A percentile compares a stretch with the other conserved stretches of the same genome.
Conservation (phyloP, 805 yeast genomes). For the Metschnikowia peoriensis region DNA sequence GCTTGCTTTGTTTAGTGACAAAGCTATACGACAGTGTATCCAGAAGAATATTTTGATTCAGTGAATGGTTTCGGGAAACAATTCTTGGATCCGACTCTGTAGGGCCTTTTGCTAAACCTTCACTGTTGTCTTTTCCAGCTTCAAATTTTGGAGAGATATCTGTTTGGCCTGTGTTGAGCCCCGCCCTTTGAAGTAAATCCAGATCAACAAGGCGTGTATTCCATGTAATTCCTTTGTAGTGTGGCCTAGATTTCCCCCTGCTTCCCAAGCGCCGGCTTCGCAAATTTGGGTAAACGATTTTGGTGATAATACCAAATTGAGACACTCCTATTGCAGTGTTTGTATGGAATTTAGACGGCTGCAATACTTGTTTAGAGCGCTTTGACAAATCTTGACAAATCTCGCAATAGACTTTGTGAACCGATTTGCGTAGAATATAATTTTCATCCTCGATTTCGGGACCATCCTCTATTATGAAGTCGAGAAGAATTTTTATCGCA, state of each 20-base stretch:
- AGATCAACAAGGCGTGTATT: slow-evolving; percentile 32
- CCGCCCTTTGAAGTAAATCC: slow-evolving; percentile 24
- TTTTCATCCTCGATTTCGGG: background rate
- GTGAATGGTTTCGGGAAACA: too few relatives aligned
- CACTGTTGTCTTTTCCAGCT: too few relatives aligned
- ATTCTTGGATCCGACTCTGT: too few relatives aligned
- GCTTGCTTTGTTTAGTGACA: background rate
- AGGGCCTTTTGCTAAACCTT: too few relatives aligned
- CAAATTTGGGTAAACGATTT: slow-evolving; percentile 38
- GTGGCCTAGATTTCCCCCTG: slow-evolving; percentile 43
- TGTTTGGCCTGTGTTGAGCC: background rate
- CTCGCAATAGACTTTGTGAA: slow-evolving; percentile 41
- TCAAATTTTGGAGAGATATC: too few relatives aligned
- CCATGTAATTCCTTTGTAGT: slow-evolving; percentile 42
- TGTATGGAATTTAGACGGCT: slow-evolving; percentile 1
- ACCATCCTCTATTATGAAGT: background rate
- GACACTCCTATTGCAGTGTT: slow-evolving; percentile 34
- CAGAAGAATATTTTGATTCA: too few relatives aligned
- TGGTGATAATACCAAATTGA: slow-evolving; percentile 40
- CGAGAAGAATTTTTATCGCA: slow-evolving; percentile 35
- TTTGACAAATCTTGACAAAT: slow-evolving; percentile 39
- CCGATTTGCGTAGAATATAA: slow-evolving; percentile 21
- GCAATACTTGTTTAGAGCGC: slow-evolving; percentile 25
- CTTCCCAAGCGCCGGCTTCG: slow-evolving; percentile 39
- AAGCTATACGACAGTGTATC: background rate